A percentile compares a stretch with the other conserved stretches of the same genome.
These are phyloP conservation scores for Tolypocladium paradoxum DNA, from an alignment of 2,329 filamentous ascomycete species.

Conservation along the genomic window DNA sequence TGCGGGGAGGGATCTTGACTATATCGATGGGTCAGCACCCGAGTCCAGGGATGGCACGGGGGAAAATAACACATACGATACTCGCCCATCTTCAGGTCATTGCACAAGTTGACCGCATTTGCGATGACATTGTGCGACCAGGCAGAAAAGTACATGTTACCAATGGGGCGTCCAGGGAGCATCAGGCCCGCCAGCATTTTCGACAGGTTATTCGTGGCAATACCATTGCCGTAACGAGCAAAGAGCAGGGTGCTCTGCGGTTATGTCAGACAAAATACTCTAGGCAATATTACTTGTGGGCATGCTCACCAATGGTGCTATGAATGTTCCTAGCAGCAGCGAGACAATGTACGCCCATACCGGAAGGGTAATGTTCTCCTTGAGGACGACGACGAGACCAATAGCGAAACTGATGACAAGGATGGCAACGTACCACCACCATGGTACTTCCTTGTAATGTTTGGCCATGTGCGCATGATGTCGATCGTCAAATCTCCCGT, in stretches of 20 bases:
- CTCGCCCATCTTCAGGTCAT: constrained; percentile 47
- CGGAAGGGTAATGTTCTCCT: constrained; percentile 23
- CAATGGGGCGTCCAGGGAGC: constrained; percentile 38
- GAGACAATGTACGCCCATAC: constrained; percentile 25
- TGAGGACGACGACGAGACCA: constrained; percentile 22
- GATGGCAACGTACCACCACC: constrained; percentile 24
- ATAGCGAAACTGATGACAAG: constrained; percentile 20
- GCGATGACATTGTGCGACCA: constrained; percentile 48
- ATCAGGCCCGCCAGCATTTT: constrained; percentile 45
- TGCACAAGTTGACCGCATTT: constrained; percentile 37
- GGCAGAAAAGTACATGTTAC: constrained; percentile 47
- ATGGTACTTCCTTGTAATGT: constrained; percentile 35
- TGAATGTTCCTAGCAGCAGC: constrained; percentile 29
- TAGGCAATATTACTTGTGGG: background rate
- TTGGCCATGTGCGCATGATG: constrained; percentile 42
- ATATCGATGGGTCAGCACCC: background rate
- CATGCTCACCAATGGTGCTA: background rate
- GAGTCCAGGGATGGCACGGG: background rate
- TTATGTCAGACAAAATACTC: background rate
- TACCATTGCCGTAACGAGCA: background rate
- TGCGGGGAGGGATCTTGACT: background rate
- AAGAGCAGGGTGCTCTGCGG: background rate
- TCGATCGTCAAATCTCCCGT: constrained; percentile 32
- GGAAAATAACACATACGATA: constrained; percentile 30
- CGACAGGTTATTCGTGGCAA: constrained; percentile 16